A percentile compares a stretch with the other conserved stretches of the same genome.
Conservation (phyloP, 2,329 filamentous ascomycete species). For the Cercospora brassicicola region DNA sequence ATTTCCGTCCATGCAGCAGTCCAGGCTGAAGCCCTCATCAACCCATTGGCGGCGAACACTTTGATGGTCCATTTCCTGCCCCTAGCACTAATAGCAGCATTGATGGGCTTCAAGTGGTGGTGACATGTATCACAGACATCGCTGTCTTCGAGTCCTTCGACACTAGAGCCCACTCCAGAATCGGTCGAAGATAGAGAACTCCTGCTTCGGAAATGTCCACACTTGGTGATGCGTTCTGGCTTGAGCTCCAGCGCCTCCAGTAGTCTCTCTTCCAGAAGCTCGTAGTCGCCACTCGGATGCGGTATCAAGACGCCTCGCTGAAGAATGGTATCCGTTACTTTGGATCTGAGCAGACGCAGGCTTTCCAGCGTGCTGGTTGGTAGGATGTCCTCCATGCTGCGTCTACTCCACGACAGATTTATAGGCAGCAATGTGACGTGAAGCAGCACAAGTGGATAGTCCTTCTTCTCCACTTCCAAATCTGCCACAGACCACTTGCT, state of each 20-base stretch:
- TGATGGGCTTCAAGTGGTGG: slow-evolving; percentile 40
- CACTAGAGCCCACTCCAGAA: slow-evolving; percentile 36
- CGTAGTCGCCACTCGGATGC: slow-evolving; percentile 78
- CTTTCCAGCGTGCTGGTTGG: slow-evolving; percentile 56
- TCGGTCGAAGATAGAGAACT: slow-evolving; percentile 44
- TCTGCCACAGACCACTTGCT: slow-evolving; percentile 20
- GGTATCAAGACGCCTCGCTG: slow-evolving; percentile 72
- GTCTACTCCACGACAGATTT: slow-evolving; percentile 60
- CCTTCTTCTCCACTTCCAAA: slow-evolving; percentile 21
- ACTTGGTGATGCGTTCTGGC: slow-evolving; percentile 68
- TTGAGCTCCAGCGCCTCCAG: slow-evolving; percentile 73
- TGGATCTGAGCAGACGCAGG: slow-evolving; percentile 68
- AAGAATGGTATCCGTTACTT: slow-evolving; percentile 70
- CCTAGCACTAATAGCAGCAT: slow-evolving; percentile 40
- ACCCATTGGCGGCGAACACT: slow-evolving; percentile 89
- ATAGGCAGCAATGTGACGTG: slow-evolving; percentile 76
- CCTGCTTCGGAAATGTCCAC: slow-evolving; percentile 71
- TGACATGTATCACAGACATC: slow-evolving; percentile 39
- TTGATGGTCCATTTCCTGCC: slow-evolving; percentile 72
- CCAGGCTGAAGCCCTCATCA: slow-evolving; percentile 92
- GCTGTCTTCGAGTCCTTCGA: slow-evolving; percentile 24
- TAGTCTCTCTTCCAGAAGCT: slow-evolving; percentile 74
- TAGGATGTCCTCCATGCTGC: slow-evolving; percentile 52
- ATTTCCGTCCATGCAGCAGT: slow-evolving; percentile 93
- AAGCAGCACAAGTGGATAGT: slow-evolving; percentile 68